phyloP scores from a whole-genome alignment of 352 stramenopile genomes.

The Phytophthora syringae region DNA sequence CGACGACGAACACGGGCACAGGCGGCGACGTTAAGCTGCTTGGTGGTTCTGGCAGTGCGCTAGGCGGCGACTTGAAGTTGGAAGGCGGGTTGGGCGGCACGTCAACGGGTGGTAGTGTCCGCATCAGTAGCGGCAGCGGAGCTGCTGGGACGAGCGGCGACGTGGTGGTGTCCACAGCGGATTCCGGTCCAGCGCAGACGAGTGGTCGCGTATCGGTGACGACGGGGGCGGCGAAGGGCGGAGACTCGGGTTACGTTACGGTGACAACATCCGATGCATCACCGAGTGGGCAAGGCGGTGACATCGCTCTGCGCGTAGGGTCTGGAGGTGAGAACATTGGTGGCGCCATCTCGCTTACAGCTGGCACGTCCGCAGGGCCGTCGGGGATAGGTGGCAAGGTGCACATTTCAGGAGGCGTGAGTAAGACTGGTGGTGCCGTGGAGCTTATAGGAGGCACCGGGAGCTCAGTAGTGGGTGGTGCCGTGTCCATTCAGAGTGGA shows the following conservation, averaged over 20 bases:
- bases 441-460: slow-evolving; percentile 6
- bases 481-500: slow-evolving; percentile 28
- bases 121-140: no score
- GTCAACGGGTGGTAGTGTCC: no score
- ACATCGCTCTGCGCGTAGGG: slow-evolving; percentile 9
- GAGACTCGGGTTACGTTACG: slow-evolving; percentile 4
- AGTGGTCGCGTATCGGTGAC: slow-evolving; percentile 8
- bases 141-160: slow-evolving; percentile 5
- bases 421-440: slow-evolving; percentile 13
- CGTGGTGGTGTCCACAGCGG: slow-evolving; percentile 14
- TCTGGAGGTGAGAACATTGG: neutral
- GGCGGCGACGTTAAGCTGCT: no score
- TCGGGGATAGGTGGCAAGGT: slow-evolving; percentile 13
- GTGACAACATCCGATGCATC: slow-evolving; percentile 5
- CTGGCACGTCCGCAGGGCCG: slow-evolving; percentile 5
- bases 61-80: no score
- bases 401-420: neutral
- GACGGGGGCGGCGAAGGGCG: neutral
- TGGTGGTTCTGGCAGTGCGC: no score
- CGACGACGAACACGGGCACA: no score
- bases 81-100: no score
- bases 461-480: slow-evolving; percentile 9
- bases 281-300: neutral
- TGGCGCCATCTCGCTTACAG: slow-evolving; percentile 8
- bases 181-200: neutral